phyloP scores from a whole-genome alignment of 805 yeast genomes.

The Monosporozyma solicola region DNA sequence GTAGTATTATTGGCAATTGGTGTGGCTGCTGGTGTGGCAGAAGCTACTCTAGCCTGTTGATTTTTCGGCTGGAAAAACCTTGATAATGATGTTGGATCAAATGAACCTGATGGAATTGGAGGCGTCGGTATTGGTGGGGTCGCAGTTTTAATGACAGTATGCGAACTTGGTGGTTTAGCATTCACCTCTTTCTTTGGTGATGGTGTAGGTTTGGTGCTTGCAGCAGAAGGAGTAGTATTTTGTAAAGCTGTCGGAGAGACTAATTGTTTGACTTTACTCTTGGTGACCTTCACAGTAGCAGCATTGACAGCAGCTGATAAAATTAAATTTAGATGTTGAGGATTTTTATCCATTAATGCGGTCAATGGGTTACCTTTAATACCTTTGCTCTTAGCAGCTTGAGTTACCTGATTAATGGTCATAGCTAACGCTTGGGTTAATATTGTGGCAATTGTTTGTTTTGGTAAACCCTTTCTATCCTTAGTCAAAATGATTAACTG shows the following conservation, averaged over 20 bases:
- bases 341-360: slow-evolving; percentile 70
- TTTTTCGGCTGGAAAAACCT: slow-evolving; percentile 31
- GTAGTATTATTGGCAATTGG: slow-evolving; percentile 12
- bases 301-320: slow-evolving; percentile 75
- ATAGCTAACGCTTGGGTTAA: slow-evolving; percentile 87
- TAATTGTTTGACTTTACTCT: slow-evolving; percentile 41
- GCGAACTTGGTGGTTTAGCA: not conserved
- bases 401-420: slow-evolving; percentile 84
- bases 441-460: slow-evolving; percentile 74
- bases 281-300: slow-evolving; percentile 54
- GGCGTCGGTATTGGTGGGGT: not conserved
- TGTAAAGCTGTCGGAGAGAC: slow-evolving; percentile 13
- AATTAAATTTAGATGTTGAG: slow-evolving; percentile 69
- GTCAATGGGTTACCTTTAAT: slow-evolving; percentile 71
- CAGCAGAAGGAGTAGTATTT: not conserved
- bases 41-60: slow-evolving; percentile 5
- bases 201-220: not conserved
- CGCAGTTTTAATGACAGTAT: not conserved
- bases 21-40: slow-evolving; percentile 12
- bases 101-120: slow-evolving; percentile 8
- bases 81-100: slow-evolving; percentile 30
- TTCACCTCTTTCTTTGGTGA: not conserved
- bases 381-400: slow-evolving; percentile 79
- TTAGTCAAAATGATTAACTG: slow-evolving; percentile 75
- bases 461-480: slow-evolving; percentile 65